These are phyloP conservation scores for Fusarium sterilihyphosum DNA, from an alignment of 2,329 filamentous ascomycete species.

Conservation along the genomic window DNA sequence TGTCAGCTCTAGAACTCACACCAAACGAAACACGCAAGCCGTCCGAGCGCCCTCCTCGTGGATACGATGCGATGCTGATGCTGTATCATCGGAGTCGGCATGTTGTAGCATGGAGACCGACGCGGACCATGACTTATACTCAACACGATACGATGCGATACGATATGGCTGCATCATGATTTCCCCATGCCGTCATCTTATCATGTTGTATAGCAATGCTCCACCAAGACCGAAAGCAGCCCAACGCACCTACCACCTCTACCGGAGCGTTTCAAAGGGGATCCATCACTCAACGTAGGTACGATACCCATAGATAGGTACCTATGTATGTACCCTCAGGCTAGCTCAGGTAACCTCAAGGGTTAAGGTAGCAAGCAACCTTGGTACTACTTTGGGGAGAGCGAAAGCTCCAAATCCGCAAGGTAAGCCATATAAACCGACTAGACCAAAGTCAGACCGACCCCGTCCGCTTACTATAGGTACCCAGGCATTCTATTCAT, in stretches of 20 bases:
- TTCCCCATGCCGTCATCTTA: conserved; percentile 33
- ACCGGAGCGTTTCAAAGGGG: conserved; percentile 27
- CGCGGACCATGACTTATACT: background rate
- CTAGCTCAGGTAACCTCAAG: background rate
- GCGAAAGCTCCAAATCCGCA: conserved; percentile 1
- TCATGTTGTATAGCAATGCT: conserved; percentile 12
- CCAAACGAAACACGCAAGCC: conserved; percentile 31
- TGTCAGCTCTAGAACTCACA: background rate
- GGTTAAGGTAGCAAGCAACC: background rate
- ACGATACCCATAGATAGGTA: conserved; percentile 8
- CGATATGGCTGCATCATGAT: conserved; percentile 34
- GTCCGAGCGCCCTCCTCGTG: conserved; percentile 25
- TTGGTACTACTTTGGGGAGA: background rate
- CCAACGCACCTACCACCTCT: conserved; percentile 18
- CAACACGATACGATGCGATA: conserved; percentile 19
- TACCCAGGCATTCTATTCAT: background rate
- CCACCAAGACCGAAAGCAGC: conserved; percentile 12
- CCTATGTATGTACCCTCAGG: background rate
- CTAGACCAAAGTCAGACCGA: conserved; percentile 6
- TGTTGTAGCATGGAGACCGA: conserved; percentile 13
- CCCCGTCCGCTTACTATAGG: conserved; percentile 6
- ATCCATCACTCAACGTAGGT: conserved; percentile 33
- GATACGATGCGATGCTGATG: conserved; percentile 31
- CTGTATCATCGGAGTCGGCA: conserved; percentile 26
- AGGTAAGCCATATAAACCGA: background rate